phyloP scores from a whole-genome alignment of 768 basidiomycete genomes.

The Pholiota molesta region DNA sequence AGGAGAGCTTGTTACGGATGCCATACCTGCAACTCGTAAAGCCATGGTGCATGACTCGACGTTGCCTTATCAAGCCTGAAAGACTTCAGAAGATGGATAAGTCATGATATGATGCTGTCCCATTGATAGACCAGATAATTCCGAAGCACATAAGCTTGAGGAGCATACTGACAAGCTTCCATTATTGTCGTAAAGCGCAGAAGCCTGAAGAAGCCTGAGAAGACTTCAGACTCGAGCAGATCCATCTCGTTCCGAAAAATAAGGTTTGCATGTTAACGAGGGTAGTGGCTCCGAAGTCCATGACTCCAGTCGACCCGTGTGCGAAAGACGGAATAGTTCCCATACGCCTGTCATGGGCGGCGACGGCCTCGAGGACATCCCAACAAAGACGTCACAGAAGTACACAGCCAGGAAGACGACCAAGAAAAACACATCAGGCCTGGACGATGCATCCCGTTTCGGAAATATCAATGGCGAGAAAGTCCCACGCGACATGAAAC shows the following conservation, averaged over 20 bases:
- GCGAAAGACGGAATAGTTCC: not conserved
- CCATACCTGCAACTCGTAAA: not conserved
- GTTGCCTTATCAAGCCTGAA: not conserved
- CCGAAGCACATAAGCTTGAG: not conserved
- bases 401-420: not conserved
- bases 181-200: no score
- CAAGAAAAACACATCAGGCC: not conserved
- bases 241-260: not conserved
- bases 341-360: not conserved
- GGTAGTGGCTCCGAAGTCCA: not conserved
- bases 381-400: not conserved
- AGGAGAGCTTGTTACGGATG: not conserved
- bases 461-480: not conserved
- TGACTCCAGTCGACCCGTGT: not conserved
- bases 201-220: no score
- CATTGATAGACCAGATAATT: not conserved
- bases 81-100: not conserved
- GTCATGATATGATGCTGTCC: not conserved
- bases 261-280: slow-evolving; percentile 1
- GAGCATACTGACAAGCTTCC: not conserved
- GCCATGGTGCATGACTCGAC: not conserved
- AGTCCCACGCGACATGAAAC: slow-evolving; percentile 1
- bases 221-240: not conserved
- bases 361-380: not conserved
- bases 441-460: not conserved